phyloP scores from a whole-genome alignment of 2,329 filamentous ascomycete species.

The Colletotrichum neosansevieriae region DNA sequence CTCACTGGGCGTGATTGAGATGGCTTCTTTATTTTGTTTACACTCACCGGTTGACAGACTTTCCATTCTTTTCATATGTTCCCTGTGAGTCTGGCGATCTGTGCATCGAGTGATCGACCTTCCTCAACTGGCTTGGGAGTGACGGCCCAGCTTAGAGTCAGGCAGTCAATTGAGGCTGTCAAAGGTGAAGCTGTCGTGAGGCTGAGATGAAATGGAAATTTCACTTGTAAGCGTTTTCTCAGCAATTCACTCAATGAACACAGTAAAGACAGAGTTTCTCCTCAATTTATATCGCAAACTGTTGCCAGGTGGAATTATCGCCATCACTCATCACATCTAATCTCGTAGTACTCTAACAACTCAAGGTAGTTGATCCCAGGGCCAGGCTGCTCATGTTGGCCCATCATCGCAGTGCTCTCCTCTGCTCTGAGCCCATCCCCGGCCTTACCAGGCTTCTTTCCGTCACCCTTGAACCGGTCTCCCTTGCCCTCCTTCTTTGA shows the following conservation, averaged over 20 bases:
- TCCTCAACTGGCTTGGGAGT: not conserved
- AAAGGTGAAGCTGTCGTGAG: not conserved
- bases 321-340: constrained; percentile 27
- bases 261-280: constrained; percentile 1
- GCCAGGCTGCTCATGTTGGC: not conserved
- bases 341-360: constrained; percentile 26
- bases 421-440: not conserved
- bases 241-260: not conserved
- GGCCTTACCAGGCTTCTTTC: not conserved
- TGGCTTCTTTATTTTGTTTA: not conserved
- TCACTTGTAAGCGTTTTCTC: not conserved
- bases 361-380: not conserved
- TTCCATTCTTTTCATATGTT: constrained; percentile 1
- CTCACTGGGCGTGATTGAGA: not conserved
- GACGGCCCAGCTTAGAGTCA: too few relatives aligned
- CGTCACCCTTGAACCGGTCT: not conserved
- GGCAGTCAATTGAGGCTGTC: not conserved
- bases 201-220: accelerated
- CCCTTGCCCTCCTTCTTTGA: not conserved
- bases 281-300: too few relatives aligned
- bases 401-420: constrained; percentile 9
- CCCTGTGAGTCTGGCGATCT: not conserved
- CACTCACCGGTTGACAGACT: not conserved
- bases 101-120: not conserved
- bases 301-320: too few relatives aligned